Evolutionary conservation across 768 basidiomycete species (phyloP), one percentile per base, ranked within the genome.

Genomic region (Artomyces pyxidatus): DNA sequence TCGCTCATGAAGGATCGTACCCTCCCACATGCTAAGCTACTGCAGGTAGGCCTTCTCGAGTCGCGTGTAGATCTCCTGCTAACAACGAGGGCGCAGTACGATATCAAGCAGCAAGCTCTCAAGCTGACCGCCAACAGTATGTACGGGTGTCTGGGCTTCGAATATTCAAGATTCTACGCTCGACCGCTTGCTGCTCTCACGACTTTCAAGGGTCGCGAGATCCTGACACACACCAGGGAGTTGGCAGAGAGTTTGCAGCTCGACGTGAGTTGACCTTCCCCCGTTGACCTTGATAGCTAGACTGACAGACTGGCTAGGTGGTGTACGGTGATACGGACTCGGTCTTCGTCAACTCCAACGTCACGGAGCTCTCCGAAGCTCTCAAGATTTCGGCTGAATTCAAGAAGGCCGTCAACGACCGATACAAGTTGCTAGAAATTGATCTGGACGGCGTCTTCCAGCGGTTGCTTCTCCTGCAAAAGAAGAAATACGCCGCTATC

Each of bases 301-400:
- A 29, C 41, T 49, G 14, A 50, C 17, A 23, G 12, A 12, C 17
- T 10, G 17, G 21, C 19, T 49, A 99, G 95, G 95, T 99, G 58
- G 85, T 99, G 8, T 99, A 99, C 59, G 96, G 96, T 55, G 96
- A 99, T 62, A 99, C 96, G 0, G 96, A 99, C 64, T 99, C 96
- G 0, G 89, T 99, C 47, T 97, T 99, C 64, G 88, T 99, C 56
- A 98, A 99, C 67, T 93, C 96, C 3, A 91, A 93, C 58, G 89
- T 87, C 25, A 86, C 82, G 0, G 88, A 93, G 37, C 79, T 94
- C 22, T 76, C 83, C 0, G 87, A 95, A 41, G 96, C 96, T 2
- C 72, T 95, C 44, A 88, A 86, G 68, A 96, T 95, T 47, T 93
- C 95, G 2, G 78, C 78, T 4, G 81, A 85, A 32, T 88, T 99